These are phyloP conservation scores for Serpula lacrymans DNA, from an alignment of 768 basidiomycete genomes.

Conservation along the genomic window DNA sequence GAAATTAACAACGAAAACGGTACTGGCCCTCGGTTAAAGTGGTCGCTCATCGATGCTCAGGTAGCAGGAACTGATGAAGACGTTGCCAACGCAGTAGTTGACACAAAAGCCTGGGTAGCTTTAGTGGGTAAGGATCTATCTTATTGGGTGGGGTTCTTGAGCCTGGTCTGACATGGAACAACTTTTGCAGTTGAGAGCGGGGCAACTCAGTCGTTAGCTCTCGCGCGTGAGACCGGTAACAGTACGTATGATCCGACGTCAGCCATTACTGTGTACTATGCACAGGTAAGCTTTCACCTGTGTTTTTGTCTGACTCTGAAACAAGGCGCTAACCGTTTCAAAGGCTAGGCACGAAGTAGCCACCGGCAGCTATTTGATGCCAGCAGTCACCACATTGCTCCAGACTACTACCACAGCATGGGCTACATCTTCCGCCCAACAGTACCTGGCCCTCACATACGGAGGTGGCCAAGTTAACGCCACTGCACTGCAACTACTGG, in stretches of 20 bases:
- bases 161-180: neutral
- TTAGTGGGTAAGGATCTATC: conserved; percentile 31
- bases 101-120: conserved; percentile 40
- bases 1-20: conserved; percentile 21
- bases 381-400: conserved; percentile 27
- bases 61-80: conserved; percentile 22
- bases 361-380: conserved; percentile 35
- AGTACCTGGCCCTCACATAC: conserved; percentile 22
- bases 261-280: conserved; percentile 38
- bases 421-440: conserved; percentile 18
- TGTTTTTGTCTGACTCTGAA: neutral
- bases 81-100: conserved; percentile 30
- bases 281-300: conserved; percentile 26
- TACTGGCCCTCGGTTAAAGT: conserved; percentile 18
- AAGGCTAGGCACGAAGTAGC: conserved; percentile 40
- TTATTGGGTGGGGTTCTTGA: neutral
- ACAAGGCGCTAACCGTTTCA: neutral
- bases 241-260: conserved; percentile 30
- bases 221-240: conserved; percentile 35
- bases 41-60: conserved; percentile 15
- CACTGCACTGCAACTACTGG: conserved; percentile 35
- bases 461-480: conserved; percentile 27
- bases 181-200: conserved; percentile 28
- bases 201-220: conserved; percentile 27
- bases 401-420: conserved; percentile 16